Evolutionary conservation across 495 filamentous ascomycete species (phyloP).

Genomic region (Xylaria venustula): DNA sequence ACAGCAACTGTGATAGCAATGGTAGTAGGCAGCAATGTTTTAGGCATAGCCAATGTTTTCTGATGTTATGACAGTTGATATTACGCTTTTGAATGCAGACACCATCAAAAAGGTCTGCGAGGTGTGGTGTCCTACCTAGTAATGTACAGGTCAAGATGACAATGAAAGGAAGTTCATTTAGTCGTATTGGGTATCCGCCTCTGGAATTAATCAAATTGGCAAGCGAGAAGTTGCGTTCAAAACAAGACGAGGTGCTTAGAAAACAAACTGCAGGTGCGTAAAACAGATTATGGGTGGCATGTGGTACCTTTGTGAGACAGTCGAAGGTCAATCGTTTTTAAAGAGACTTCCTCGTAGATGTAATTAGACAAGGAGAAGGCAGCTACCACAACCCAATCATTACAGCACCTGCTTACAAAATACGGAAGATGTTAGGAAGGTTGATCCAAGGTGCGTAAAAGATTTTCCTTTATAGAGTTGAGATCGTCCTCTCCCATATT

Average conservation of each 20-base stretch:
- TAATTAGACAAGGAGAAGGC: neutral
- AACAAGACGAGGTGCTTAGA: neutral
- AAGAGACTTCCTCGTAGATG: neutral
- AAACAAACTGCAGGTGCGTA: neutral
- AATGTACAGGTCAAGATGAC: neutral
- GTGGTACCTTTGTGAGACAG: neutral
- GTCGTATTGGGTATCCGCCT: neutral
- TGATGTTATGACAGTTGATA: slow-evolving; percentile 14
- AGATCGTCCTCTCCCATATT: slow-evolving; percentile 62
- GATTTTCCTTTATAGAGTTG: slow-evolving; percentile 57
- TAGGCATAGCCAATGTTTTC: slow-evolving; percentile 33
- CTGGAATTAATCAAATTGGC: neutral
- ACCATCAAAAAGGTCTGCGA: slow-evolving; percentile 3
- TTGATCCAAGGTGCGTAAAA: slow-evolving; percentile 51
- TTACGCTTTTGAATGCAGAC: neutral
- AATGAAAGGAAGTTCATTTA: neutral
- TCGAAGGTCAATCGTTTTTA: neutral
- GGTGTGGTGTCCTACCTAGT: slow-evolving; percentile 14
- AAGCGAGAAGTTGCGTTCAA: neutral
- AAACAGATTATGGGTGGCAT: neutral
- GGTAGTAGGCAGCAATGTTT: slow-evolving; percentile 26
- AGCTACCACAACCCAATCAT: neutral
- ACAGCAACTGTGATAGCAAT: slow-evolving; percentile 55
- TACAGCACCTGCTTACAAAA: neutral
- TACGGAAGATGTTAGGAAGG: slow-evolving; percentile 15